These are phyloP conservation scores for Trichoderma sp. DNA, from an alignment of 2,329 filamentous ascomycete species.

Conservation along the genomic window DNA sequence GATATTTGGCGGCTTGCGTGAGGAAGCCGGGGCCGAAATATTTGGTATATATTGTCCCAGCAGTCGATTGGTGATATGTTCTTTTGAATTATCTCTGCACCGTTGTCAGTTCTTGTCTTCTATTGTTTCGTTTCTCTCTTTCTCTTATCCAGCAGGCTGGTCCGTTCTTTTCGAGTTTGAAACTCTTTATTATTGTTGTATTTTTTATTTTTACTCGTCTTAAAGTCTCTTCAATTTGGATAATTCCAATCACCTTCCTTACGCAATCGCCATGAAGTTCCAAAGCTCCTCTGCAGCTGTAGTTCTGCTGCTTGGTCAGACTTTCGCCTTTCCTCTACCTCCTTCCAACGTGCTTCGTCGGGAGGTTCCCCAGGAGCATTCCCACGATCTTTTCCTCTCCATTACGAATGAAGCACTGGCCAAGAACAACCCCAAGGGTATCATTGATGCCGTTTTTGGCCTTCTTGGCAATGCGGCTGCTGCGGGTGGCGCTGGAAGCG, in stretches of 20 bases:
- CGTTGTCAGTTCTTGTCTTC: neutral
- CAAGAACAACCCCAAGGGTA: neutral
- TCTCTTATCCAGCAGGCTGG: slow-evolving; percentile 1
- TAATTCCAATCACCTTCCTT: neutral
- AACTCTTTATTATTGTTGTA: neutral
- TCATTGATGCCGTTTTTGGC: neutral
- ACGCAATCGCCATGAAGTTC: neutral
- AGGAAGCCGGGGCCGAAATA: neutral
- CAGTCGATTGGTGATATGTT: neutral
- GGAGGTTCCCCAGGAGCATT: neutral
- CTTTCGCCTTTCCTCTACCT: neutral
- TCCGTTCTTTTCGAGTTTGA: neutral
- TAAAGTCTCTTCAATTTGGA: neutral
- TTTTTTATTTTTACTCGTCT: neutral
- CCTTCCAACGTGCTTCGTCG: neutral
- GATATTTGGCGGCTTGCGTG: neutral
- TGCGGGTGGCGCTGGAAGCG: neutral
- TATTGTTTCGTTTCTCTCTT: neutral
- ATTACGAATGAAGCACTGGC: neutral
- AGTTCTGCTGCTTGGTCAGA: neutral
- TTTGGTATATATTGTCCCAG: neutral
- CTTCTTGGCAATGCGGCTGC: neutral
- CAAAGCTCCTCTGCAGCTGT: neutral
- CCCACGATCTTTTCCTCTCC: neutral
- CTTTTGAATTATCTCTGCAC: neutral